Conservation (phyloP, 2,329 filamentous ascomycete genomes). For the Diaporthe aspalathi region DNA sequence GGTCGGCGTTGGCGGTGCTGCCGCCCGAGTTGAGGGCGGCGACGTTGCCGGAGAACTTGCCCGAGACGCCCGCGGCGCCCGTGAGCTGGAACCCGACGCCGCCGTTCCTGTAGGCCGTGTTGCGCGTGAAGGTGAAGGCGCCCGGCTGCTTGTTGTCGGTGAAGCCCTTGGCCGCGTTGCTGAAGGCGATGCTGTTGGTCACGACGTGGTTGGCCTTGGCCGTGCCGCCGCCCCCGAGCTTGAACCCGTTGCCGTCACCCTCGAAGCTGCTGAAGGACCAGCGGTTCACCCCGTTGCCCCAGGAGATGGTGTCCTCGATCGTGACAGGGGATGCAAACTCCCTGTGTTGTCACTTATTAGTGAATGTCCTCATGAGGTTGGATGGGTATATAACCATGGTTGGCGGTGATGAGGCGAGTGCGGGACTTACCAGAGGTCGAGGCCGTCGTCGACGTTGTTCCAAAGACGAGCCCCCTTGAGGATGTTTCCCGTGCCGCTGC, state of each 20-base stretch:
- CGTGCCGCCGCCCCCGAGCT: conserved; percentile 54
- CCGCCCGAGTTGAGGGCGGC: conserved; percentile 48
- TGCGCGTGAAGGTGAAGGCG: conserved; percentile 52
- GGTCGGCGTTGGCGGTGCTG: conserved; percentile 40
- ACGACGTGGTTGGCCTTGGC: conserved; percentile 56
- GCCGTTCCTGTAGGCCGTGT: conserved; percentile 60
- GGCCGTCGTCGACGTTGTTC: conserved; percentile 63
- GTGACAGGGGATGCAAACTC: conserved; percentile 56
- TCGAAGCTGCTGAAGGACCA: conserved; percentile 57
- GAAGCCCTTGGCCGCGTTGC: conserved; percentile 58
- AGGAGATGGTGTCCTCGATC: conserved; percentile 57
- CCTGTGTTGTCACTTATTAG: conserved; percentile 19
- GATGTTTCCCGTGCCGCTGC: conserved; percentile 58
- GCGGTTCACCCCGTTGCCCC: conserved; percentile 59
- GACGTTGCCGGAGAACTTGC: conserved; percentile 53
- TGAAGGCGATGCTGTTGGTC: conserved; percentile 58
- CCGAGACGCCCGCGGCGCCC: conserved; percentile 45
- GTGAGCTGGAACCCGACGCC: conserved; percentile 54
- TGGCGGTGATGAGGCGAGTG: too few relatives aligned
- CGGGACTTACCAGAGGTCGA: conserved; percentile 43
- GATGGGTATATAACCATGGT: background rate
- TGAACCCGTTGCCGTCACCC: conserved; percentile 62
- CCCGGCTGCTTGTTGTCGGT: conserved; percentile 59
- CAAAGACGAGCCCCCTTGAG: conserved; percentile 58
- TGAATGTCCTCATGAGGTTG: too few relatives aligned